These are phyloP conservation scores for Rhodotorula sphaerocarpa DNA, from an alignment of 768 basidiomycete species.

Conservation along the genomic window DNA sequence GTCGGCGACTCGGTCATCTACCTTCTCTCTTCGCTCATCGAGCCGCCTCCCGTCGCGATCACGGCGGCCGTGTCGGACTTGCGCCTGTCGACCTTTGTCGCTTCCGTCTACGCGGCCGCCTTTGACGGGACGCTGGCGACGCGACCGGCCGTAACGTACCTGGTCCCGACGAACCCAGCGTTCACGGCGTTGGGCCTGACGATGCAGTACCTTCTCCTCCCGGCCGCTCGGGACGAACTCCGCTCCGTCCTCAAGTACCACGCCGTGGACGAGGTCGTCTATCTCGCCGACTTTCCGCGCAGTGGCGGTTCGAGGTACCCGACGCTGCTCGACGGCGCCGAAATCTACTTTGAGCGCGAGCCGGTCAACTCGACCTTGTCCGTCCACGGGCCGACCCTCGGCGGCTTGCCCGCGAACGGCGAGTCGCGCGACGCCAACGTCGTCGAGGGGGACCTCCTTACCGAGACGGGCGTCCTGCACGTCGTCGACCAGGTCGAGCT, in stretches of 20 bases:
- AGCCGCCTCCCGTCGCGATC: slow-evolving; percentile 71
- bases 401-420: slow-evolving; percentile 43
- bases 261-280: slow-evolving; percentile 65
- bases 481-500: slow-evolving; percentile 58
- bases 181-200: slow-evolving; percentile 82
- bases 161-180: slow-evolving; percentile 82
- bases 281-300: slow-evolving; percentile 49
- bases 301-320: slow-evolving; percentile 50
- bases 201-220: slow-evolving; percentile 71
- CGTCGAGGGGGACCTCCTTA: slow-evolving; percentile 55
- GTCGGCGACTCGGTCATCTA: slow-evolving; percentile 76
- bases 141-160: slow-evolving; percentile 64
- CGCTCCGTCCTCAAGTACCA: slow-evolving; percentile 83
- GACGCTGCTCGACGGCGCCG: slow-evolving; percentile 70
- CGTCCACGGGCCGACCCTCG: slow-evolving; percentile 35
- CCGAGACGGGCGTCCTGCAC: slow-evolving; percentile 82
- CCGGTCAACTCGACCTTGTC: slow-evolving; percentile 13
- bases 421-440: slow-evolving; percentile 41
- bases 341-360: slow-evolving; percentile 60
- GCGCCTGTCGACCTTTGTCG: slow-evolving; percentile 83
- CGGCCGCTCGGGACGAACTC: slow-evolving; percentile 65
- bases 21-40: slow-evolving; percentile 71
- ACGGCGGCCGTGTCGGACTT: slow-evolving; percentile 63
- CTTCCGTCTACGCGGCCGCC: slow-evolving; percentile 75
- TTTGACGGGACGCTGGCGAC: slow-evolving; percentile 60